Conservation (phyloP, 192 early-diverging fungal species). For the Coemansia sp. region DNA sequence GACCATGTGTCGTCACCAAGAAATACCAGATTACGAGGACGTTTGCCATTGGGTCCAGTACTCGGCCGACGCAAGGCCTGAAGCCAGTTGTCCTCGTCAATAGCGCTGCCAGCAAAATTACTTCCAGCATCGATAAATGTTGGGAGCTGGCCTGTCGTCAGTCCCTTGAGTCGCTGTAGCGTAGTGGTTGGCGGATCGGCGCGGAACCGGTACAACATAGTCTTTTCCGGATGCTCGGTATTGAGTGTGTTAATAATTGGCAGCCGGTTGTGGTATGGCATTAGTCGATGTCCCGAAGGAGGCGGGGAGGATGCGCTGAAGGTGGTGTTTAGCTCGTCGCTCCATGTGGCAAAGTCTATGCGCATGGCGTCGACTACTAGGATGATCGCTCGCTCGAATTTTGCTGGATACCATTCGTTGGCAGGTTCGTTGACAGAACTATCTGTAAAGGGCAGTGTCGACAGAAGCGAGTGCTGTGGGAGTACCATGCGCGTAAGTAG, state of each 20-base stretch:
- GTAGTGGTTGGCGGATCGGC: conserved; percentile 83
- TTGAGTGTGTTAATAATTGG: conserved; percentile 57
- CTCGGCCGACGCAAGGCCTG: conserved; percentile 54
- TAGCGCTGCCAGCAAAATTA: conserved; percentile 79
- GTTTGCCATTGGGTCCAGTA: not conserved
- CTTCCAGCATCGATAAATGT: conserved; percentile 80
- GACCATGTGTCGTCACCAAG: conserved; percentile 98
- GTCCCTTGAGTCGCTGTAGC: conserved; percentile 77
- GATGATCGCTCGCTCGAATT: conserved; percentile 65
- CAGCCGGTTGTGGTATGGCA: conserved; percentile 47
- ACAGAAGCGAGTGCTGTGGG: conserved; percentile 54
- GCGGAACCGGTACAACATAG: conserved; percentile 68
- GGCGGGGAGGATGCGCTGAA: not conserved
- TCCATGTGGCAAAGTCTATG: conserved; percentile 64
- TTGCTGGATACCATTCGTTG: conserved; percentile 46
- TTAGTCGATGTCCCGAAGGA: not conserved
- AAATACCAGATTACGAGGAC: conserved; percentile 64
- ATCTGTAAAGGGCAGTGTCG: conserved; percentile 13
- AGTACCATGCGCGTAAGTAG: conserved; percentile 69
- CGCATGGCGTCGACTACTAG: conserved; percentile 76
- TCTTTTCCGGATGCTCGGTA: conserved; percentile 53
- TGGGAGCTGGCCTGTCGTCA: conserved; percentile 79
- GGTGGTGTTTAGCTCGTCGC: conserved; percentile 31
- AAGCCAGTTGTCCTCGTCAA: conserved; percentile 80
- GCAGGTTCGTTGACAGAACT: not conserved